These are phyloP conservation scores for Circinella umbellata DNA, from an alignment of 371 early-diverging fungal genomes.

Conservation along the genomic window DNA sequence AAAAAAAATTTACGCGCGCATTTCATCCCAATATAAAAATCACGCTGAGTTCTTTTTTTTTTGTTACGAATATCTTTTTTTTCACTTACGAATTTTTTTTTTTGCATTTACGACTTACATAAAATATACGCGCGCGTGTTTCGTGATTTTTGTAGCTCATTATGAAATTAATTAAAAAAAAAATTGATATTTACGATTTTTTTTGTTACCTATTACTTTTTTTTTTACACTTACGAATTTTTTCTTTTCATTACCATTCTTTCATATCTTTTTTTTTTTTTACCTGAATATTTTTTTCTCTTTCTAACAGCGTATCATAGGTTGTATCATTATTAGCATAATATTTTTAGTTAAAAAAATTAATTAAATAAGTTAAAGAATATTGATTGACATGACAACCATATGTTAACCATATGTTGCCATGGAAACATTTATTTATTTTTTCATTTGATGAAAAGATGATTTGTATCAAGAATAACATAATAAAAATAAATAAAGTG, in stretches of 20 bases:
- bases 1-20: not conserved
- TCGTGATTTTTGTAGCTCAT: not conserved
- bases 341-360: no score
- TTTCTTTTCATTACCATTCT: no score
- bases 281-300: no score
- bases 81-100: constrained; percentile 13
- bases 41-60: constrained; percentile 15
- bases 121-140: not conserved
- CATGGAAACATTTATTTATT: not conserved
- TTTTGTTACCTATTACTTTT: not conserved
- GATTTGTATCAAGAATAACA: no score
- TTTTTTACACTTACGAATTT: not conserved
- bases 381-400: no score
- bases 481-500: no score
- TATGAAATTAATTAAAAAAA: constrained; percentile 6
- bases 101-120: not conserved
- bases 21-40: not conserved
- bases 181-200: not conserved
- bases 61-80: not conserved
- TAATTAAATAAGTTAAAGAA: no score
- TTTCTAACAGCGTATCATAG: not conserved
- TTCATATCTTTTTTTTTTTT: no score
- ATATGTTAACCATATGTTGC: not conserved
- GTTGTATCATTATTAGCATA: not conserved
- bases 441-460: not conserved